phyloP scores from a whole-genome alignment of 768 basidiomycete genomes.

The Tulasnella sp. region DNA sequence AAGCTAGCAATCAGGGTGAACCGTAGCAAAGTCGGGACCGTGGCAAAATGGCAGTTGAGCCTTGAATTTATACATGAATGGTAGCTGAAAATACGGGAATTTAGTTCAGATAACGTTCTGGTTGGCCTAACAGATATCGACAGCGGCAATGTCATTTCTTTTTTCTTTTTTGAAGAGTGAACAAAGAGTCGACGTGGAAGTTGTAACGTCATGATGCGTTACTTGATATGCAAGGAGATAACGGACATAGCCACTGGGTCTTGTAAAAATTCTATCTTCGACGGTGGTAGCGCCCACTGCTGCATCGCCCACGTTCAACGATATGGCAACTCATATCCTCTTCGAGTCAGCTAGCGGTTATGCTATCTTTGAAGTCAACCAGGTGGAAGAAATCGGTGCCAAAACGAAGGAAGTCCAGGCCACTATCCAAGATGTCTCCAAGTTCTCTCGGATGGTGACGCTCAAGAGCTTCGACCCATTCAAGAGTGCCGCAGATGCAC shows the following conservation, averaged over 20 bases:
- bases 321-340: conserved; percentile 69
- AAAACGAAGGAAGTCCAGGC: conserved; percentile 70
- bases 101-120: too few relatives aligned
- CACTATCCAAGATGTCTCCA: conserved; percentile 74
- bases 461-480: conserved; percentile 88
- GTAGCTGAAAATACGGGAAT: too few relatives aligned
- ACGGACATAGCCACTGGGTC: not conserved
- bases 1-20: too few relatives aligned
- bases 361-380: conserved; percentile 81
- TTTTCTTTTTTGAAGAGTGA: too few relatives aligned
- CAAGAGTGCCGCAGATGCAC: conserved; percentile 83
- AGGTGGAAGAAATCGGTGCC: conserved; percentile 78
- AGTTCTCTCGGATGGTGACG: conserved; percentile 87
- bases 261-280: not conserved
- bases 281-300: not conserved
- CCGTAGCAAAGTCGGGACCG: too few relatives aligned
- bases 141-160: too few relatives aligned
- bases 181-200: too few relatives aligned
- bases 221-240: conserved; percentile 1
- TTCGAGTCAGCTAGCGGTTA: conserved; percentile 94
- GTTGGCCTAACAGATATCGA: too few relatives aligned
- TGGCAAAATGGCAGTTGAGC: too few relatives aligned
- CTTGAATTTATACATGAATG: too few relatives aligned
- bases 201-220: too few relatives aligned
- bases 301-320: conserved; percentile 32